Evolutionary conservation across 2,329 filamentous ascomycete species (phyloP), one percentile per base, ranked within the genome.

Genomic region (Arthroderma uncinatum): DNA sequence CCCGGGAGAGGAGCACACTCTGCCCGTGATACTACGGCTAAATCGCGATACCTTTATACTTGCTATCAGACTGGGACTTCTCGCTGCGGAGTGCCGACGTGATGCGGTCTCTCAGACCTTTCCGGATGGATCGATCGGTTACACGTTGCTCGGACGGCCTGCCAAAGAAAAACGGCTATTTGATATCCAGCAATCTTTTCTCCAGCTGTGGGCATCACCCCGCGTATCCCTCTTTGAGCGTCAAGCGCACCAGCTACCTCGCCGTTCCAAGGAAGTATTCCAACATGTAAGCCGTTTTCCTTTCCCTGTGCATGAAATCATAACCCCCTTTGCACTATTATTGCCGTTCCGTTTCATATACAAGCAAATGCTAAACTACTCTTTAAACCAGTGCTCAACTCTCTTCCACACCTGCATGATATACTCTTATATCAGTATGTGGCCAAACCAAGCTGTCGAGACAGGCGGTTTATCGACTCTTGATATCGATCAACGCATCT

Each of bases 341-440:
- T 42, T 30, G 28, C 30, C 37, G 58, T 48, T 47, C 30, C 10
- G 34, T 48, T 34, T 50, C 21, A 48, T 12, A 16, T 34, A 28
- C 28, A 36, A 36, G 12, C 8, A 14, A 12, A 58, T 62, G 63
- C 50, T 55, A n/a, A 47, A 60, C 7, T 7, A 30, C 6, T 23
- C 9, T 44, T 7, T 10, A 47, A 25, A 25, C 25, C 57, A 75
- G 69, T 67, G 74, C 1, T 68, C 71, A 36, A 65, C 77, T 7
- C 70, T 81, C 10, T 79, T 77, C 65, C 76, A 78, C 60, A 71
- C 71, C 19, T 74, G 72, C 44, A 70, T 77, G 16, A 71, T 82
- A 54, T 81, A 79, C 63, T 74, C 75, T n/a, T 75, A 77, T 57
- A 79, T 76, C 4, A 77, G 74, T 62, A 77, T 82, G 73, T 80